phyloP scores from a whole-genome alignment of 2,329 filamentous ascomycete species.

The Bipolaris cookei region DNA sequence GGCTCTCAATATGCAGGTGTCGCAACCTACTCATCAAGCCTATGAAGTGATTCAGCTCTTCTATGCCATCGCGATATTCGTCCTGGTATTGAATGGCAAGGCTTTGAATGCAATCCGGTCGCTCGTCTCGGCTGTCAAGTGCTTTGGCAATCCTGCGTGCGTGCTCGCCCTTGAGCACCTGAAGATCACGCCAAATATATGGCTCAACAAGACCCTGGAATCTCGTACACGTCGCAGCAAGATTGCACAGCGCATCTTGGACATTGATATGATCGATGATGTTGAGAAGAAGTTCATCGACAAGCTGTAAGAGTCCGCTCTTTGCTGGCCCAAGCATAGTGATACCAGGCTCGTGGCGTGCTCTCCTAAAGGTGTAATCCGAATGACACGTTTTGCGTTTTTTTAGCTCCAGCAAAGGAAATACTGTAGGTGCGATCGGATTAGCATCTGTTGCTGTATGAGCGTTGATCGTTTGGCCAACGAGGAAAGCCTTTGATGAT shows the following conservation, averaged over 20 bases:
- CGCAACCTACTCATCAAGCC: slow-evolving; percentile 37
- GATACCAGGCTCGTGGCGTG: slow-evolving; percentile 22
- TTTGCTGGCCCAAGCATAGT: slow-evolving; percentile 24
- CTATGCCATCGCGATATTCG: slow-evolving; percentile 34
- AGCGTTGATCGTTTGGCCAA: background rate
- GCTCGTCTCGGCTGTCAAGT: slow-evolving; percentile 31
- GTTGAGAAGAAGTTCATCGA: slow-evolving; percentile 45
- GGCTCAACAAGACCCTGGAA: slow-evolving; percentile 43
- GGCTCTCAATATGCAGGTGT: slow-evolving; percentile 42
- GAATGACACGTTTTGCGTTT: slow-evolving; percentile 40
- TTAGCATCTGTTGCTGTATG: background rate
- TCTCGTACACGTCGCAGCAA: slow-evolving; percentile 41
- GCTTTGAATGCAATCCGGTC: slow-evolving; percentile 35
- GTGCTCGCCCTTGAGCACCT: slow-evolving; percentile 36
- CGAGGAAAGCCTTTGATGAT: slow-evolving; percentile 3
- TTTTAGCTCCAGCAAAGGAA: slow-evolving; percentile 32
- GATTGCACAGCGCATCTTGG: slow-evolving; percentile 29
- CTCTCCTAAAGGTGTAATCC: slow-evolving; percentile 31
- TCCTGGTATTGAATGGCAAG: slow-evolving; percentile 41
- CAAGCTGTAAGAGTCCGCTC: slow-evolving; percentile 34
- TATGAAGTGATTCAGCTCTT: slow-evolving; percentile 38
- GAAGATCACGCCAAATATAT: slow-evolving; percentile 42
- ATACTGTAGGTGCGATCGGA: background rate
- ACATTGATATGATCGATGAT: slow-evolving; percentile 43
- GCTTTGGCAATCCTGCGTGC: slow-evolving; percentile 32